A percentile compares a stretch with the other conserved stretches of the same genome.
These are phyloP conservation scores for Pichia sp. DNA, from an alignment of 1,139 yeast species.

Conservation along the genomic window DNA sequence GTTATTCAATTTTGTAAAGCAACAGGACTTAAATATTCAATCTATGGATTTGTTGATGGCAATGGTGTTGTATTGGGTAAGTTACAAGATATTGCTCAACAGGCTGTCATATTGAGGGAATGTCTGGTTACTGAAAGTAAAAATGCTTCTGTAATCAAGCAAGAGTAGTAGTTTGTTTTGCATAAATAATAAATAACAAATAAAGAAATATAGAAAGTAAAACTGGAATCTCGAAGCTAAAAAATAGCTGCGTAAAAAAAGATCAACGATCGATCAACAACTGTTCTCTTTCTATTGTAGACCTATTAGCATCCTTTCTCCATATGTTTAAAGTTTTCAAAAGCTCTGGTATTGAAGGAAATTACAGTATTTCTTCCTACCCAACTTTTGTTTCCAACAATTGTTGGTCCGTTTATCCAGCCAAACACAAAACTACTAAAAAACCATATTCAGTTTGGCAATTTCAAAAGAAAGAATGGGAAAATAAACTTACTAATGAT, in stretches of 20 bases:
- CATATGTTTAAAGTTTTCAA: conserved; percentile 31
- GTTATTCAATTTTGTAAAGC: conserved; percentile 69
- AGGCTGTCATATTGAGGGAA: conserved; percentile 64
- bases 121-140: conserved; percentile 37
- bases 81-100: conserved; percentile 71
- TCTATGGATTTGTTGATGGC: conserved; percentile 78
- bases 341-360: conserved; percentile 59
- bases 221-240: background rate
- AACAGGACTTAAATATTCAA: conserved; percentile 76
- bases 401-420: conserved; percentile 84
- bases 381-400: conserved; percentile 65
- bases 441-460: conserved; percentile 73
- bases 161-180: background rate
- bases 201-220: background rate
- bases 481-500: conserved; percentile 45
- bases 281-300: background rate
- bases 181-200: background rate
- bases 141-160: background rate
- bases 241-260: background rate
- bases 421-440: conserved; percentile 57
- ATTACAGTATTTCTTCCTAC: conserved; percentile 66
- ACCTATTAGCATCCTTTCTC: background rate
- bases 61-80: conserved; percentile 64
- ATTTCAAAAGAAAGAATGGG: conserved; percentile 77
- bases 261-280: background rate